Conservation (phyloP, 805 yeast species). For the Candida hispaniensis region DNA sequence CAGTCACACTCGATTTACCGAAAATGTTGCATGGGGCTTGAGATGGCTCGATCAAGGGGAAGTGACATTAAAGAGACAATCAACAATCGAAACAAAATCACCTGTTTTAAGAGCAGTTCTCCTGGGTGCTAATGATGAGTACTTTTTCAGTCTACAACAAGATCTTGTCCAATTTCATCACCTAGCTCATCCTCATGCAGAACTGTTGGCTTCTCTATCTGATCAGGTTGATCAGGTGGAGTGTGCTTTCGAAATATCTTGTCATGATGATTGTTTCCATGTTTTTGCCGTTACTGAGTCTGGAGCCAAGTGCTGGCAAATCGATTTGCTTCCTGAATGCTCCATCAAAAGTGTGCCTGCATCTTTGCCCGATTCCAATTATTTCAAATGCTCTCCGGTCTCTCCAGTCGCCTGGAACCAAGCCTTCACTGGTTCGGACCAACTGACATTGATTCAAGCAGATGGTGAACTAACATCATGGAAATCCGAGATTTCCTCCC, state of each 20-base stretch:
- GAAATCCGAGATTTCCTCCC: constrained; percentile 30
- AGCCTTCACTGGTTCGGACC: not conserved
- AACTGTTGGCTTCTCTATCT: not conserved
- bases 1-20: constrained; percentile 51
- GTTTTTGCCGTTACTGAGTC: constrained; percentile 9
- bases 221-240: not conserved
- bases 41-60: too few species aligned
- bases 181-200: too few species aligned
- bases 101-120: constrained; percentile 7
- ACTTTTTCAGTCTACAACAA: constrained; percentile 1
- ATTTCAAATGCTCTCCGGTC: constrained; percentile 2
- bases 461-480: constrained; percentile 42
- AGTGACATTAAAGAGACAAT: constrained; percentile 6
- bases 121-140: constrained; percentile 5
- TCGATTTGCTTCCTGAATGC: not conserved
- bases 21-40: constrained; percentile 49
- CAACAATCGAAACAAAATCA: constrained; percentile 4
- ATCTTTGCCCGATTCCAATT: constrained; percentile 3
- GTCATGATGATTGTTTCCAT: constrained; percentile 7
- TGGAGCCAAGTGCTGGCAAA: constrained; percentile 4
- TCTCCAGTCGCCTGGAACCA: constrained; percentile 9
- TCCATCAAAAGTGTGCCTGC: not conserved
- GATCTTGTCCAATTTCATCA: too few species aligned
- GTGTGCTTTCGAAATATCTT: constrained; percentile 9
- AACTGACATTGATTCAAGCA: constrained; percentile 45